Percentiles rank a stretch among this genome's conserved stretches.
Conservation (phyloP, 1,284 basidiomycete genomes). For the Volvariella surrecta region DNA sequence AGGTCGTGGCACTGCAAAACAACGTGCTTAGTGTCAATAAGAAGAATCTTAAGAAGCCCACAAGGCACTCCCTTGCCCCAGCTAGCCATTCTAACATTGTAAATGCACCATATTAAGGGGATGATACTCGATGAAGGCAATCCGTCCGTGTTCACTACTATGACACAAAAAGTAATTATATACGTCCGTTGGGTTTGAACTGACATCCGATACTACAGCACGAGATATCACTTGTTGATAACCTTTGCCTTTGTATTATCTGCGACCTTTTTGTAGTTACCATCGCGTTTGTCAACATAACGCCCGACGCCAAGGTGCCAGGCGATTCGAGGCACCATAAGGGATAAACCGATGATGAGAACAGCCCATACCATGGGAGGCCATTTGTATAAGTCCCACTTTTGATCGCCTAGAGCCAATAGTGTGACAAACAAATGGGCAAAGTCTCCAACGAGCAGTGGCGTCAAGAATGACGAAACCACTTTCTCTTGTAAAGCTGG, state of each 20-base stretch:
- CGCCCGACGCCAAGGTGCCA: slow-evolving; percentile 70
- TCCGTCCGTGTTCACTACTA: too few species aligned
- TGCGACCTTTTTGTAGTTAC: slow-evolving; percentile 14
- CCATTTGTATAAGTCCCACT: slow-evolving; percentile 55
- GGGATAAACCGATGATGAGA: slow-evolving; percentile 48
- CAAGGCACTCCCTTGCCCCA: slow-evolving; percentile 67
- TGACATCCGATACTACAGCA: too few species aligned
- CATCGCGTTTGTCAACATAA: slow-evolving; percentile 60
- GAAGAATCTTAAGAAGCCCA: slow-evolving; percentile 83
- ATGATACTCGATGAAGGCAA: slow-evolving; percentile 9
- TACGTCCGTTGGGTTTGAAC: too few species aligned
- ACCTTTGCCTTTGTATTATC: too few species aligned
- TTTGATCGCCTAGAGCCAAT: slow-evolving; percentile 62
- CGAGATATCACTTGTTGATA: too few species aligned
- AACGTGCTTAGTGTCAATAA: slow-evolving; percentile 94
- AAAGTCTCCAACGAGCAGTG: slow-evolving; percentile 60
- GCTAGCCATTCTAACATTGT: slow-evolving; percentile 60
- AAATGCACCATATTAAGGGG: slow-evolving; percentile 52
- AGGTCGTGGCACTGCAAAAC: slow-evolving; percentile 93
- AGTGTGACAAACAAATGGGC: slow-evolving; percentile 57
- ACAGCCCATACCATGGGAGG: slow-evolving; percentile 61
- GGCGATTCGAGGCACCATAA: slow-evolving; percentile 58
- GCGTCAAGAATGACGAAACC: slow-evolving; percentile 49
- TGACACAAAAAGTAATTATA: too few species aligned
- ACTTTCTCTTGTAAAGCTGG: slow-evolving; percentile 66